Conservation (phyloP, 257 asterid species). For the Solanum bulbocastanum region DNA sequence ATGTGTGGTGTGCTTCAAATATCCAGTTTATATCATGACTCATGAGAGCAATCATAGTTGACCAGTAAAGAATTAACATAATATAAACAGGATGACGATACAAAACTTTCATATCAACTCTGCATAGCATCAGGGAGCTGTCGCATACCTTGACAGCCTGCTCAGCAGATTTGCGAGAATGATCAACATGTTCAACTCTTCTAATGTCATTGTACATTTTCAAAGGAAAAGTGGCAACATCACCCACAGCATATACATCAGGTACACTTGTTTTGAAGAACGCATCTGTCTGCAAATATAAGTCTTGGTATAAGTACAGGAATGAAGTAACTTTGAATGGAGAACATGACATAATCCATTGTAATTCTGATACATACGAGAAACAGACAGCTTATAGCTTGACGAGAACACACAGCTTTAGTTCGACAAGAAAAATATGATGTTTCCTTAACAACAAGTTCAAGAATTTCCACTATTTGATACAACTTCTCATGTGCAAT, state of each 20-base stretch:
- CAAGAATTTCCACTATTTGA: not conserved
- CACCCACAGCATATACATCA: conserved; percentile 90
- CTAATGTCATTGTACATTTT: conserved; percentile 65
- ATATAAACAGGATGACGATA: not conserved
- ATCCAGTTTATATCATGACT: not conserved
- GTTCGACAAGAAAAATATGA: not conserved
- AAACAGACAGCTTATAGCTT: not conserved
- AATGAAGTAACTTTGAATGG: not conserved
- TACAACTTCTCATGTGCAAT: not conserved
- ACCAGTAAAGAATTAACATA: not conserved
- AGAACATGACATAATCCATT: not conserved
- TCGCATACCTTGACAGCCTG: conserved; percentile 81
- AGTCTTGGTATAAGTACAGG: not conserved
- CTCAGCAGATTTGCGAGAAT: conserved; percentile 94
- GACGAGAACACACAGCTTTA: not conserved
- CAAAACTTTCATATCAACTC: not conserved
- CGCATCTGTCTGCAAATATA: conserved; percentile 66
- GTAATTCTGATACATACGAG: not conserved
- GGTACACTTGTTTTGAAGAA: conserved; percentile 74
- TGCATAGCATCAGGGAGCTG: not conserved
- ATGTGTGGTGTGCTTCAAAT: not conserved
- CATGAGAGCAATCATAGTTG: not conserved
- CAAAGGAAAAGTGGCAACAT: conserved; percentile 92
- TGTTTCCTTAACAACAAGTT: not conserved
- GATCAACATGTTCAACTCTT: conserved; percentile 94